Evolutionary conservation across 2,329 filamentous ascomycete species (phyloP).

Genomic region (Colletotrichum sansevieriae): DNA sequence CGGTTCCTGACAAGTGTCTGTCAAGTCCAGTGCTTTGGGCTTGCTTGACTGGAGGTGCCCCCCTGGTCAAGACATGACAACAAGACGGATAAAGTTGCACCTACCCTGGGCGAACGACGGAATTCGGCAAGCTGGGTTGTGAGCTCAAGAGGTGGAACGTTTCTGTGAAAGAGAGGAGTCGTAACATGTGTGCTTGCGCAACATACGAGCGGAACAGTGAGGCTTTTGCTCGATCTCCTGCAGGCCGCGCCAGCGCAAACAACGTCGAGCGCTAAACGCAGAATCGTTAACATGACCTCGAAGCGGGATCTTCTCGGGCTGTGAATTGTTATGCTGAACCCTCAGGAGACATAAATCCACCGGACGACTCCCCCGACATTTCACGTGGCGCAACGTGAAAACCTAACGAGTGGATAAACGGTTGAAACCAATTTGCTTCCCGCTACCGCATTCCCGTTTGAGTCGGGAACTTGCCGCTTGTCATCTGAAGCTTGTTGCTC

Average conservation of each 20-base stretch:
- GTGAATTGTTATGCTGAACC: too few relatives aligned
- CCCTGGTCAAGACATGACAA: not conserved
- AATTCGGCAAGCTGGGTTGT: not conserved
- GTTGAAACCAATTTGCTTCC: not conserved
- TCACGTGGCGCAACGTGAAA: not conserved
- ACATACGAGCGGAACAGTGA: too few relatives aligned
- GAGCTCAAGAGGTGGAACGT: too few relatives aligned
- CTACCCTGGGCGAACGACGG: not conserved
- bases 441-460: not conserved
- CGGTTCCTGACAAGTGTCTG: slow-evolving; percentile 31
- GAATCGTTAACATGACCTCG: slow-evolving; percentile 6
- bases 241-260: too few relatives aligned
- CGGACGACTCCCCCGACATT: not conserved
- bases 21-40: not conserved
- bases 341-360: too few relatives aligned
- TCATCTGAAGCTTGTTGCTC: slow-evolving; percentile 16
- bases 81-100: not conserved
- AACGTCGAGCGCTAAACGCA: not conserved
- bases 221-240: too few relatives aligned
- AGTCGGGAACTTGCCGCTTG: slow-evolving; percentile 27
- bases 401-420: not conserved
- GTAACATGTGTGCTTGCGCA: too few relatives aligned
- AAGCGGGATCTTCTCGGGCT: not conserved
- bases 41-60: slow-evolving; percentile 12
- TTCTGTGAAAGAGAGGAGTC: too few relatives aligned